Base-by-base conservation (phyloP, 169 alveolate species). In the Plasmodium cynomolgi region DNA sequence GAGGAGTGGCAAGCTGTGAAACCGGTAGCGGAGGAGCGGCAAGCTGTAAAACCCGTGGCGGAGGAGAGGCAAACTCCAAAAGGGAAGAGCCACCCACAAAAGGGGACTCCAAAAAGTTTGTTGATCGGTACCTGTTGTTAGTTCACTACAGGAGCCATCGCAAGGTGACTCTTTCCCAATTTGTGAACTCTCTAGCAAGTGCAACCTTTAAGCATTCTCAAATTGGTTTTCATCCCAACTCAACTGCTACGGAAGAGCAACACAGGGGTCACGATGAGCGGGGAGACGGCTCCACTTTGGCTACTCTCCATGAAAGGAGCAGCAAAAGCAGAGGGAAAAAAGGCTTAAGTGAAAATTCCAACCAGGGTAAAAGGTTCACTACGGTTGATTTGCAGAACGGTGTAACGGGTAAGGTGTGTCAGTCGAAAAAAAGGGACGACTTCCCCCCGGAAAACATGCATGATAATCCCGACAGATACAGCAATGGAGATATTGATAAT, bases 51-150 rank as follows among this genome's bases (percentile, higher is more conserved):
- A 1, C 56, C 62, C n/a, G 37, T 0, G 5, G 4, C n/a, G 58
- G 34, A 81, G 17, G 74, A 11, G 41, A 9, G 13, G 50, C 54
- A 44, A 31, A 11, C 54, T 4, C n/a, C 26, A 56, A 33, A 33
- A 56, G 73, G 41, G 6, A 29, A 20, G 37, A 74, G 37, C 15
- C 39, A 39, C 23, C 20, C 39, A 8, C 9, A 11, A 47, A 83
- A 83, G 74, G 62, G 29, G 50, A 58, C 73, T 15, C 68, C 31
- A 84, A 84, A 77, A 86, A 86, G 81, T 47, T 75, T 41, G 93
- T 86, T n/a, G 93, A 86, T 41, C 71, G 68, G 26, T 31, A 86
- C 31, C 71, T 86, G 26, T 17, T 86, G 47, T 26, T 86, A 54
- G 68, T 71, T 4, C 79, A 86, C 44, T 77, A 86, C 71, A 34